Evolutionary conservation across 495 filamentous ascomycete genomes (phyloP), one percentile per base, ranked within the genome.

Genomic region (Hypoxylon fuscum): DNA sequence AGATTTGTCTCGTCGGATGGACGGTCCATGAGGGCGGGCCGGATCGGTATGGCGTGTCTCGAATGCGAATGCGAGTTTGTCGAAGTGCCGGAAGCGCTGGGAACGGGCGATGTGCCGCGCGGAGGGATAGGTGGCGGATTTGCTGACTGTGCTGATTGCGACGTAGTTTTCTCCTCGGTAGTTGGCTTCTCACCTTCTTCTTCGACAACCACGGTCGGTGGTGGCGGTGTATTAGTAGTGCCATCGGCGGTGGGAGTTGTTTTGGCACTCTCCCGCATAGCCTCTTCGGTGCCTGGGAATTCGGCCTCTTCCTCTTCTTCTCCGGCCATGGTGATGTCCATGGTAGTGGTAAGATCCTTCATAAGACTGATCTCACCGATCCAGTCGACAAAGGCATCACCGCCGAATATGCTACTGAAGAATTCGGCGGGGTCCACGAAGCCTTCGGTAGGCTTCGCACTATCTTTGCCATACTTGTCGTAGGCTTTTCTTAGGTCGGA

Each of bases 371-470:
- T 93, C 77, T 96, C 92, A 50, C 92, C 92, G 66, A 95, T 96
- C 70, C 92, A 85, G 74, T 95, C 94, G 20, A 88, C 82, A 69
- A 99, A 99, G 3, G 96, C 95, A 55, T 96, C 94, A 31, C 95
- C 95, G 61, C 95, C 95, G 68, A 99, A 99, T 57, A 99, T 98
- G 83, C 92, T 96, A 63, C 91, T 88, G 75, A 99, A 98, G 86
- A 99, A 99, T 77, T 99, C 96, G 38, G 92, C 85, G 0, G 95
- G 96, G 67, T 99, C 95, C 80, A 91, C 90, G 75, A 99, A 99
- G 59, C 95, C 95, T 66, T 90, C 88, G 64, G 84, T 83, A 0
- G 95, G 95, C 37, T 92, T 86, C 1, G 94, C 92, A 47, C 88
- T 84, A 57, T 98, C 94, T 76, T 98, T 99, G 73, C 95, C 95